phyloP scores from a whole-genome alignment of 1,284 basidiomycete species.

The Boletus mariae region DNA sequence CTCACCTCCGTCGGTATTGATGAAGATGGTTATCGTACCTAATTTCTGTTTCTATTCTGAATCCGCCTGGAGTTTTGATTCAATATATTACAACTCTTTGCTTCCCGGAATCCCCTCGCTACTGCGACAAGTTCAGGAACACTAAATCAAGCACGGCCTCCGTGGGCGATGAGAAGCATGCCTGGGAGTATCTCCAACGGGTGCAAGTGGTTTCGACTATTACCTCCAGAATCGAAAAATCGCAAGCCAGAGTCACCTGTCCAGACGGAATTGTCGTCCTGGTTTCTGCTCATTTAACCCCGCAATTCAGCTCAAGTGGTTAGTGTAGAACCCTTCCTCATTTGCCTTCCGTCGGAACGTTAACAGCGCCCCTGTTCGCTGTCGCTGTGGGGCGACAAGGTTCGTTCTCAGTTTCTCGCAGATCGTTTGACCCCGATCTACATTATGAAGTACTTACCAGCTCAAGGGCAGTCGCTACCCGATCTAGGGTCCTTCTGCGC shows the following conservation, averaged over 20 bases:
- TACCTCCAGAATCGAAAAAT: conserved; percentile 10
- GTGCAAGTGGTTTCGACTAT: conserved; percentile 1
- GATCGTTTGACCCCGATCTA: neutral
- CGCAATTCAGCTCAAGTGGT: neutral
- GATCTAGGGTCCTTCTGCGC: neutral
- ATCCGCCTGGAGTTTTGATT: neutral
- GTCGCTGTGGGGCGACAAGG: neutral
- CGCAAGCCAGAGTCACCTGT: conserved; percentile 15
- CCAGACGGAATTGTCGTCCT: neutral
- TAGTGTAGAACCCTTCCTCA: neutral
- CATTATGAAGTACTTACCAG: neutral
- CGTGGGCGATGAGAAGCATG: conserved; percentile 3
- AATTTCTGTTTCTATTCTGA: neutral
- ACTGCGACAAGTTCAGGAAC: neutral
- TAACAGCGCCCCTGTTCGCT: neutral
- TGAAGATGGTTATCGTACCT: neutral
- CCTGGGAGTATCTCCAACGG: conserved; percentile 8
- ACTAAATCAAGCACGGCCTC: conserved; percentile 6
- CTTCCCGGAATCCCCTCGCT: neutral
- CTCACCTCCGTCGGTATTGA: neutral
- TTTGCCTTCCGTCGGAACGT: conserved; percentile 19
- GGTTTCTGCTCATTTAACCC: neutral
- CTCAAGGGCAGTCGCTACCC: neutral
- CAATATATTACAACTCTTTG: neutral
- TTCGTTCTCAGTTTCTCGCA: conserved; percentile 1